These are phyloP conservation scores for Oenanthe sinensis DNA, from an alignment of 129 eudicot species.

Conservation along the genomic window DNA sequence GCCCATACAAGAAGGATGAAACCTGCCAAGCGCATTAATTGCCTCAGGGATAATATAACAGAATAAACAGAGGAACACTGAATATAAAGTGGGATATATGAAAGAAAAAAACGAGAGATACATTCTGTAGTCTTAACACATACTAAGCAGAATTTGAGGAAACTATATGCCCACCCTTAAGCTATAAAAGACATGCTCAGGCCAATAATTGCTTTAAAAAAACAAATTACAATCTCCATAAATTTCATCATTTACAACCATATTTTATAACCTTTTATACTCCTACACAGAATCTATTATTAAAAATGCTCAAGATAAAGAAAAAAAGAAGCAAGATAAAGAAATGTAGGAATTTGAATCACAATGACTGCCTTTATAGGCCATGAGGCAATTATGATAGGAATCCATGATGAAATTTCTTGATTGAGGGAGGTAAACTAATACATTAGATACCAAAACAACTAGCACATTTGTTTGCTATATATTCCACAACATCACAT, in stretches of 20 bases:
- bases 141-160: not conserved
- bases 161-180: not conserved
- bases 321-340: not conserved
- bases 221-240: not conserved
- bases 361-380: not conserved
- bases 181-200: not conserved
- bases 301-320: not conserved
- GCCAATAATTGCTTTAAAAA: not conserved
- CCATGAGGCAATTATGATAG: not conserved
- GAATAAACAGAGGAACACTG: not conserved
- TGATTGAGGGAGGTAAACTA: not conserved
- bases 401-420: not conserved
- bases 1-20: conserved; percentile 95
- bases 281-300: not conserved
- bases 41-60: not conserved
- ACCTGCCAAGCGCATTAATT: conserved; percentile 36
- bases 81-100: not conserved
- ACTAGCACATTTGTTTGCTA: not conserved
- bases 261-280: not conserved
- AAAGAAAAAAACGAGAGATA: not conserved
- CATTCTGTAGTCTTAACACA: not conserved
- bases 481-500: not conserved
- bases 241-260: not conserved
- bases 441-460: not conserved
- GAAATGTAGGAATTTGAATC: not conserved